Evolutionary conservation across 225 moss, liverwort and hornwort species (phyloP), one percentile per base, ranked within the genome.

Genomic region (Pseudoscleropodium purum): DNA sequence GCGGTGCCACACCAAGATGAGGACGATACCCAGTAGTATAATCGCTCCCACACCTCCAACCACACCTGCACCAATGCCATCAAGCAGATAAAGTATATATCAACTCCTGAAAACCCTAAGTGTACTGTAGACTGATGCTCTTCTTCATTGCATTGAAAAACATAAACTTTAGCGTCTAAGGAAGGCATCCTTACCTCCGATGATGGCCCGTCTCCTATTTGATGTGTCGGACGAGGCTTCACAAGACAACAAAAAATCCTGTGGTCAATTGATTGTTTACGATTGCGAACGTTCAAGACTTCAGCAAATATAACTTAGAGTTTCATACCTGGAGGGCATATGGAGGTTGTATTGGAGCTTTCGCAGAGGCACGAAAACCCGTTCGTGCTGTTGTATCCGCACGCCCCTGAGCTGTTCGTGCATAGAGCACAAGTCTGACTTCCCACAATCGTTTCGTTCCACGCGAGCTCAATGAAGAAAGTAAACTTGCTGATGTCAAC

Each of bases 401-500:
- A 93, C 27, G 88, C 70, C 62, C 93, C 93, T 54, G 91, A 88
- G 83, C 91, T 93, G 78, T 93, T 91, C 37, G 81, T 69, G 88
- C 93, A 93, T 21, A 61, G 57, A 64, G 81, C 85, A 83, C 93
- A 93, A 61, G 41, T 60, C 78, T 91, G 87, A 49, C 81, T 76
- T 43, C 51, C 81, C 65, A 51, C n/a, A 36, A 57, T 41, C 25
- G 69, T 47, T 75, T 93, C 88, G 72, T 29, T 91, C 93, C 93
- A 93, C 9, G 86, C 79, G 33, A 93, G 93, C 73, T 93, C 85
- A 70, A 91, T 39, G 85, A 87, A 93, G 91, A 93, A 93, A 84
- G 79, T 89, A 45, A 93, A 81, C 87, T 91, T 91, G 91, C 91
- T 93, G 90, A 93, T 70, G 86, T 93, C 91, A 56, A 81, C 69